phyloP scores from a whole-genome alignment of 2,329 filamentous ascomycete genomes.

The Ophiostoma fasciatum region DNA sequence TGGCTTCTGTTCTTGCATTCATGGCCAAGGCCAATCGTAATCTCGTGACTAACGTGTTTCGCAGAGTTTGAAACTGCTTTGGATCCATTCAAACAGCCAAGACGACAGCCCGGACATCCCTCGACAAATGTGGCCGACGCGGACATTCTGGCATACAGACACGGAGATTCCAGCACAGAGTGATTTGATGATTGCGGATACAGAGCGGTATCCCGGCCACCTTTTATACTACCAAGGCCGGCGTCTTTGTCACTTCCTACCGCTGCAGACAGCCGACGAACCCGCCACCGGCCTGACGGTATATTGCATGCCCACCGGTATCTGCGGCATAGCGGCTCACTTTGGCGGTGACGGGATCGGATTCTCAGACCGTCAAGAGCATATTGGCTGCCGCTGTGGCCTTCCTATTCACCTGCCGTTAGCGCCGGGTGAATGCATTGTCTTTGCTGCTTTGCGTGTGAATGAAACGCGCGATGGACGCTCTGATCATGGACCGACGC shows the following conservation, averaged over 20 bases:
- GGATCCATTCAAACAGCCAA: not conserved
- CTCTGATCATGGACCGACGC: not conserved
- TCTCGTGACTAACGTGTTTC: not conserved
- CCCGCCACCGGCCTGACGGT: conserved; percentile 3
- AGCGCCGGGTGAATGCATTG: conserved; percentile 1
- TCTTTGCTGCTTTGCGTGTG: conserved; percentile 1
- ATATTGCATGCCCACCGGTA: conserved; percentile 1
- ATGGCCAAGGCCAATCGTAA: too few species aligned
- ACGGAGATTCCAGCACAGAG: not conserved
- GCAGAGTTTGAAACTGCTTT: conserved; percentile 1
- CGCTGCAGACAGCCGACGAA: not conserved
- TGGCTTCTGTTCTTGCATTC: not conserved
- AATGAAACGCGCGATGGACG: not conserved
- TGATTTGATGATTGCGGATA: conserved; percentile 3
- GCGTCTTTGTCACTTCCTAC: conserved; percentile 7
- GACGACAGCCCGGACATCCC: not conserved
- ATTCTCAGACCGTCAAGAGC: conserved; percentile 1
- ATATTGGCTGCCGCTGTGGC: conserved; percentile 5
- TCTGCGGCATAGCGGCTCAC: conserved; percentile 5
- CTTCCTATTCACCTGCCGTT: conserved; percentile 2
- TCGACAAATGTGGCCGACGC: not conserved
- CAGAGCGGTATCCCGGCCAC: conserved; percentile 3
- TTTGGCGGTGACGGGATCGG: conserved; percentile 5
- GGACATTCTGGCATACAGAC: conserved; percentile 4
- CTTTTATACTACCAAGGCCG: conserved; percentile 3